Evolutionary conservation across 2,329 filamentous ascomycete genomes (phyloP), one percentile per base, ranked within the genome.

Genomic region (Colletotrichum tamarilloi): DNA sequence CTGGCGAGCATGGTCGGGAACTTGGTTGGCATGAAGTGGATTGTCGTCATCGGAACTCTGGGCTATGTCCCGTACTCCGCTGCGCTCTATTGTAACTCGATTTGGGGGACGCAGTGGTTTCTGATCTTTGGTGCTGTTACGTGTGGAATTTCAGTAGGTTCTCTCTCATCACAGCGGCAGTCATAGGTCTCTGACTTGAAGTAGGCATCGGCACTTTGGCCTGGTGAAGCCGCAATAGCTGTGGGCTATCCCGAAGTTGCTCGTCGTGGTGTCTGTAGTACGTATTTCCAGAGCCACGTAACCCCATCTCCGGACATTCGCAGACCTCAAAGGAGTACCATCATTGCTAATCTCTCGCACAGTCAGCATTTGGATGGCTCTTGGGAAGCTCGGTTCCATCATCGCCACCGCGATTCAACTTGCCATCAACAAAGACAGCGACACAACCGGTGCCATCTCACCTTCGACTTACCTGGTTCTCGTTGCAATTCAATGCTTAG

Each of bases 351-450:
- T 3, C 0, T 11, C 1, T 24, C 0, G 24, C 24, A 1, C 2
- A 71, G 68, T 67, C 1, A 86, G 85, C 4, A 88, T 88, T 35
- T 89, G 87, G 87, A 84, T 89, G 8, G 85, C 86, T 3, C 83
- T 89, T 4, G 83, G 86, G 5, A 86, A 88, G 68, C 82, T 88
- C 5, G 87, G 87, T 2, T 87, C 87, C 64, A 82, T 89, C 30
- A 86, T 89, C 56, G 87, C 87, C 3, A 83, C 85, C 2, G 85
- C 87, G 0, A 87, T 89, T 35, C 85, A 87, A 28, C 82, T 89
- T 0, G 85, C 83, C 0, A 81, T 89, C 14, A 89, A 88, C 62
- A 82, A 84, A 67, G 81, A 83, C 11, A 80, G 82, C 22, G 81
- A 82, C 19, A 76, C 83, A 14, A 77, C 80, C 32, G 85, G 85